A percentile compares a stretch with the other conserved stretches of the same genome.
Conservation (phyloP, 2,329 filamentous ascomycete species). For the Nannizzia gypsea region DNA sequence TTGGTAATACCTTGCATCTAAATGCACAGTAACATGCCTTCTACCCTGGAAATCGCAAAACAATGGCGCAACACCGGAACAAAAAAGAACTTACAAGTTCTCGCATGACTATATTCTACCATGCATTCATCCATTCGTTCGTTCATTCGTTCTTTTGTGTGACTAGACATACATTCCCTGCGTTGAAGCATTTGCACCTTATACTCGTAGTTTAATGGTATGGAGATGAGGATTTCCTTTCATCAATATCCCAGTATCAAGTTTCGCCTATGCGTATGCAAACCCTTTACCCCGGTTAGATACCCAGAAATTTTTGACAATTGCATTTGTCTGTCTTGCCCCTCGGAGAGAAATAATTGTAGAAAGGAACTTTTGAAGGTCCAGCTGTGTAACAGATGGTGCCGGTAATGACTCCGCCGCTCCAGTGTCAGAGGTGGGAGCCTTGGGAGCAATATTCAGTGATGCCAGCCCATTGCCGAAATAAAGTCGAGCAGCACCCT, state of each 20-base stretch:
- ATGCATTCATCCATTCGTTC: neutral
- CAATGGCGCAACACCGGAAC: too few relatives aligned
- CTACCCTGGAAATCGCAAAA: neutral
- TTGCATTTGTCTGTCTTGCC: conserved; percentile 27
- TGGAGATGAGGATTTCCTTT: neutral
- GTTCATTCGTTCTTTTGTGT: neutral
- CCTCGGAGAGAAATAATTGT: conserved; percentile 30
- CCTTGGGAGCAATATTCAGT: conserved; percentile 11
- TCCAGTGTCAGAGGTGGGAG: conserved; percentile 4
- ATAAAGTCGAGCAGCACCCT: conserved; percentile 28
- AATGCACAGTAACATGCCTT: neutral
- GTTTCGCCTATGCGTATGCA: conserved; percentile 23
- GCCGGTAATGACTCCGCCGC: conserved; percentile 7
- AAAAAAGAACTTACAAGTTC: neutral
- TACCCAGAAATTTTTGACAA: conserved; percentile 34
- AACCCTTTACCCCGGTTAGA: conserved; percentile 33
- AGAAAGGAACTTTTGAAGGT: conserved; percentile 32
- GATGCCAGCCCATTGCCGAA: conserved; percentile 27
- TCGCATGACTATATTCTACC: neutral
- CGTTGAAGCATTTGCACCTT: neutral
- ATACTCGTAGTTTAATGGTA: neutral
- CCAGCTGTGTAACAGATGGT: conserved; percentile 22
- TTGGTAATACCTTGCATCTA: neutral
- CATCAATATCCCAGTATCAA: neutral
- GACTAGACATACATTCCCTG: neutral